These are phyloP conservation scores for Adansonia grandidieri DNA, from an alignment of 441 rosid genomes.

Conservation along the genomic window DNA sequence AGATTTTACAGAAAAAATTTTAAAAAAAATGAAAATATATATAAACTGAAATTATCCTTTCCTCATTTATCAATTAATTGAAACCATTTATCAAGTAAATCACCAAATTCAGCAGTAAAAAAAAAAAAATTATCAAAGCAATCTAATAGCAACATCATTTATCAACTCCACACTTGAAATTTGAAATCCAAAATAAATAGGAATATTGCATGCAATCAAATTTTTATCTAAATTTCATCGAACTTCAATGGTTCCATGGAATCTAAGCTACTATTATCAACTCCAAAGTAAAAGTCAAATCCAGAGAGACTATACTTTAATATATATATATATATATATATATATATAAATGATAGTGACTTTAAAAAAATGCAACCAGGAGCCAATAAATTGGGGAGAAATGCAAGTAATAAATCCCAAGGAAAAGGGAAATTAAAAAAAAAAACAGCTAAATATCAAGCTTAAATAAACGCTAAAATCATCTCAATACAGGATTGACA, in stretches of 20 bases:
- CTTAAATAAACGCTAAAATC: not conserved
- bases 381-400: not conserved
- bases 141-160: not conserved
- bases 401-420: not conserved
- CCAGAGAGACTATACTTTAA: not conserved
- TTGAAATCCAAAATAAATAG: not conserved
- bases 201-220: not conserved
- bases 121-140: not conserved
- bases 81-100: not conserved
- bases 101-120: not conserved
- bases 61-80: constrained; percentile 8
- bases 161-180: not conserved
- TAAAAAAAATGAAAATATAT: not conserved
- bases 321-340: not conserved
- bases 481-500: not conserved
- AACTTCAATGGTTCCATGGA: not conserved
- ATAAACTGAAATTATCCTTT: not conserved
- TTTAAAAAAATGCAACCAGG: not conserved
- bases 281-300: not conserved
- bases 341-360: not conserved
- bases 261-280: constrained; percentile 11
- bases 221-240: constrained; percentile 3
- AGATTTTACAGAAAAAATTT: not conserved
- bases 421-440: not conserved
- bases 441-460: not conserved